These are phyloP conservation scores for Corymbia citriodora DNA, from an alignment of 441 rosid genomes.

Conservation along the genomic window DNA sequence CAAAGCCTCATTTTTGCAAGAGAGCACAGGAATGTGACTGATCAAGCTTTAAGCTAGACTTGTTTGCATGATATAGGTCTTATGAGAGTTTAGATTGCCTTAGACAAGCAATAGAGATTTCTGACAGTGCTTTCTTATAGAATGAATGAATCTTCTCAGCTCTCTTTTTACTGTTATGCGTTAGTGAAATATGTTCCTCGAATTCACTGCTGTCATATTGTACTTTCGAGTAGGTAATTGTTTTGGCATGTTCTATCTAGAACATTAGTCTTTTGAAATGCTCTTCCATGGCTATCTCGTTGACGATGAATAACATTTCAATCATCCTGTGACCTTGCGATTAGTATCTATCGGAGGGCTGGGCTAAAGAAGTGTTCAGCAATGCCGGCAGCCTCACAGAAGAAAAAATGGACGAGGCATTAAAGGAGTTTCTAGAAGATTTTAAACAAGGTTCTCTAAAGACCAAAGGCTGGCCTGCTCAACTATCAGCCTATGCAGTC, in stretches of 20 bases:
- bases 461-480: slow-evolving; percentile 26
- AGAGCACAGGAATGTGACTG: neutral
- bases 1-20: neutral
- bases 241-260: neutral
- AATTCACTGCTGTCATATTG: neutral
- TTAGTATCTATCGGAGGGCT: neutral
- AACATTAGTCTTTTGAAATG: neutral
- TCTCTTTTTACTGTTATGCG: neutral
- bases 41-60: neutral
- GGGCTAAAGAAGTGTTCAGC: slow-evolving; percentile 14
- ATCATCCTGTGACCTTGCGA: neutral
- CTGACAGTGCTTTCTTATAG: neutral
- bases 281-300: neutral
- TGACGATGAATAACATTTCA: neutral
- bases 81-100: neutral
- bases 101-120: neutral
- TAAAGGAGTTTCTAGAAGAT: slow-evolving; percentile 23
- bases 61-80: neutral
- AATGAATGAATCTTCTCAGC: neutral
- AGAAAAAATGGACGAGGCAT: slow-evolving; percentile 25
- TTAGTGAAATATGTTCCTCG: neutral
- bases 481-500: slow-evolving; percentile 11
- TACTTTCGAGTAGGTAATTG: neutral
- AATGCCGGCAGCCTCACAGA: slow-evolving; percentile 28
- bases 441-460: slow-evolving; percentile 17